Percentiles rank a stretch among this genome's conserved stretches.
Evolutionary conservation across 306 rosid genomes (phyloP).

Genomic region (Rosa chinensis): DNA sequence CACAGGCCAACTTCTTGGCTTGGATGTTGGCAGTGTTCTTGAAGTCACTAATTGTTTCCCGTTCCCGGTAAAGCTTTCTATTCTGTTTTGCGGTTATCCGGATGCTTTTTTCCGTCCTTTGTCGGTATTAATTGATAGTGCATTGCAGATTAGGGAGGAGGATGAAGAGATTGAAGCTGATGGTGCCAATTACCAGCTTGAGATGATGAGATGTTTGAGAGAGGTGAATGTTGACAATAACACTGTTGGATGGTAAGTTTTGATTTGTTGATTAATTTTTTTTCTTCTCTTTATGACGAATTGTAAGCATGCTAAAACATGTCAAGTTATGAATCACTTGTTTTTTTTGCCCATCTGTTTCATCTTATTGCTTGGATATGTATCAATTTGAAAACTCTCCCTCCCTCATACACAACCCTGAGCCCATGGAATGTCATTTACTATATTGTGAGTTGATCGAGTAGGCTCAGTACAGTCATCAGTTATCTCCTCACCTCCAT

Average conservation of each 20-base stretch:
- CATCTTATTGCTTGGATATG: background rate
- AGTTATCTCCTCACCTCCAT: background rate
- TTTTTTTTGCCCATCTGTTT: background rate
- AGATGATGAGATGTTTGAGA: conserved; percentile 99
- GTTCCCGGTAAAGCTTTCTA: conserved; percentile 60
- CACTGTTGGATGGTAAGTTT: conserved; percentile 89
- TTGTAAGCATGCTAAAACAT: background rate
- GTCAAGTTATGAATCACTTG: background rate
- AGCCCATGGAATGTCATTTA: background rate
- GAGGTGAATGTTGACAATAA: conserved; percentile 98
- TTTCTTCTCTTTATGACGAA: background rate
- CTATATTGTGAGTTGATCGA: background rate
- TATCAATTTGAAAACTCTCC: background rate
- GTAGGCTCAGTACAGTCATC: background rate
- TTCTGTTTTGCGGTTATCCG: background rate
- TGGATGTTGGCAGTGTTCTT: conserved; percentile 97
- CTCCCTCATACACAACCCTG: background rate
- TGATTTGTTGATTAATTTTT: background rate
- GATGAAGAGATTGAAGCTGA: conserved; percentile 98
- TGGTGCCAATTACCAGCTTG: conserved; percentile 98
- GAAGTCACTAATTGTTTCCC: conserved; percentile 99
- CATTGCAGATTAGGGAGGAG: conserved; percentile 71
- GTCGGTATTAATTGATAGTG: no score
- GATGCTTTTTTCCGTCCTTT: background rate
- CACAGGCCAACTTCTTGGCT: conserved; percentile 95